Evolutionary conservation across 2,329 filamentous ascomycete species (phyloP), one percentile per base, ranked within the genome.

Genomic region (Monosporascus sp.): DNA sequence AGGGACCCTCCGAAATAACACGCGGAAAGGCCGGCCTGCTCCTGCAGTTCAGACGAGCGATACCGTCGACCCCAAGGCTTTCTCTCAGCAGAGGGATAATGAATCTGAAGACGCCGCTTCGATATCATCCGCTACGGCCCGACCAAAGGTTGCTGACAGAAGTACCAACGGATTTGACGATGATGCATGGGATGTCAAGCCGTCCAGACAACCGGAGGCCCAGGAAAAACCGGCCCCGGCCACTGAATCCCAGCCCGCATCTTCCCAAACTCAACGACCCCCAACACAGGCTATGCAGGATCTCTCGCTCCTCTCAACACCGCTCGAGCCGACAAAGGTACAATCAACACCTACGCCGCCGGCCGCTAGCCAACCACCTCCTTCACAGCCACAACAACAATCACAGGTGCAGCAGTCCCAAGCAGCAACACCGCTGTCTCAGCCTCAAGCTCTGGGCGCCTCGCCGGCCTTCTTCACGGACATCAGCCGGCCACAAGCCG

Each of bases 181-280:
- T 65, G 91, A 97, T 74, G 94, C 94, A 8, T 99, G 94, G 94
- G 90, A 95, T 64, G 87, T 96, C 49, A 97, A 97, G 74, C 89
- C 91, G 19, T 82, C 87, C 16, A 87, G 85, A 66, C 81, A 85
- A 49, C 63, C 68, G 53, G 71, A 65, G 43, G 65, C 63, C 53
- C 70, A 75, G 22, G 62, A 71, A 51, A 72, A 75, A 51, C 77
- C 78, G 41, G 71, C 78, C 24, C 73, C 89, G 53, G 87, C 88
- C 4, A 78, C 90, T 70, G 79, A 81, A 37, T 78, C 77, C 5
- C 72, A 70, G 48, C 58, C 66, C 16, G 62, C 70, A 40, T 63
- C 71, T 43, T 58, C 65, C 53, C 58, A 60, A 49, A 55, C 65
- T 51, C 63, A 63, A 51, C 62, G 62, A 44, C 63, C 67, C 37